Conservation (phyloP, 306 rosid species). For the Morella rubra region DNA sequence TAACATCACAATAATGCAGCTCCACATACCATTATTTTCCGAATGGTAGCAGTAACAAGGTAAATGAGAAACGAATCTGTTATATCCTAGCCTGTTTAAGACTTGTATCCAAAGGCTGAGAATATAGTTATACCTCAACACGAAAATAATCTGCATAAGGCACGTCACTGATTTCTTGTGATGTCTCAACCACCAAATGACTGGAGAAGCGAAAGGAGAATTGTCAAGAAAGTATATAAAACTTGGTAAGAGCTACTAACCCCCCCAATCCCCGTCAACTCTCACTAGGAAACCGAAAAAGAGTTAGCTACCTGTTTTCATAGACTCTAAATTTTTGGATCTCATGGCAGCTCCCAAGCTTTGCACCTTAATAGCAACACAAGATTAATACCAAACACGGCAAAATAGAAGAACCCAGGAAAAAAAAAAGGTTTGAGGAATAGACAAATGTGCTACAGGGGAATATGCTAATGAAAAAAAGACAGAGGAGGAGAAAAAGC, state of each 20-base stretch:
- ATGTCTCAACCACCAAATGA: slow-evolving; percentile 86
- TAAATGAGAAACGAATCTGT: neutral
- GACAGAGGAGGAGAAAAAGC: no score
- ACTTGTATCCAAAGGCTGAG: neutral
- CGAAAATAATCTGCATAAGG: slow-evolving; percentile 88
- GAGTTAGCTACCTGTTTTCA: slow-evolving; percentile 62
- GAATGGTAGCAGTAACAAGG: neutral
- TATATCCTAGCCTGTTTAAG: neutral
- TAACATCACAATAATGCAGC: neutral
- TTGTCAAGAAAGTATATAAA: slow-evolving; percentile 24
- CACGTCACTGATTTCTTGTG: slow-evolving; percentile 86
- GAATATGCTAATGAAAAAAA: neutral
- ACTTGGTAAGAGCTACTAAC: neutral
- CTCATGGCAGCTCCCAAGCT: slow-evolving; percentile 80
- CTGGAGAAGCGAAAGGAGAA: slow-evolving; percentile 46
- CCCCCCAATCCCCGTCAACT: no score
- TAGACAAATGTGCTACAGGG: neutral
- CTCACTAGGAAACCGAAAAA: no score
- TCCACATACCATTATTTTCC: neutral
- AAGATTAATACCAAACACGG: neutral
- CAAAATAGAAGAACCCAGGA: neutral
- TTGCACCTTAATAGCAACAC: slow-evolving; percentile 65
- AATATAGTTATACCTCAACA: slow-evolving; percentile 65
- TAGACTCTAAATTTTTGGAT: slow-evolving; percentile 70
- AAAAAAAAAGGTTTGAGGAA: neutral